Evolutionary conservation across 148 eudicot genomes (phyloP).

Genomic region (Simmondsia chinensis): DNA sequence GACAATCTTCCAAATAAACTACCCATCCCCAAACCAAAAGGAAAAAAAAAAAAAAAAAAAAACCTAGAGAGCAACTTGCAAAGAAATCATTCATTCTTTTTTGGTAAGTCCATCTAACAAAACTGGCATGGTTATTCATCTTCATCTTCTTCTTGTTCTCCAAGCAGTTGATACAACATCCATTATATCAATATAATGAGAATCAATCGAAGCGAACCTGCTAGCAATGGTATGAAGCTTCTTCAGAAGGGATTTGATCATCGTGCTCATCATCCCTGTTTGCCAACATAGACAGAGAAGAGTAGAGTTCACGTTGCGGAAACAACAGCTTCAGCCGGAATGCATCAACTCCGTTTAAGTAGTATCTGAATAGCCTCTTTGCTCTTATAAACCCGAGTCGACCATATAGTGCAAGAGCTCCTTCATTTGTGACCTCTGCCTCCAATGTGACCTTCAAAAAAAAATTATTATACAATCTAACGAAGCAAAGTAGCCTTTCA

Average conservation of each 20-base stretch:
- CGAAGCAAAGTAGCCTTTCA: not conserved
- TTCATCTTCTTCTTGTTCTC: too few relatives aligned
- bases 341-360: conserved; percentile 94
- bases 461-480: not conserved
- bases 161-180: too few relatives aligned
- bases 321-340: conserved; percentile 77
- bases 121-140: too few relatives aligned
- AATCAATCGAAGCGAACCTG: too few relatives aligned
- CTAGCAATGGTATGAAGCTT: conserved; percentile 12
- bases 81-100: too few relatives aligned
- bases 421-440: conserved; percentile 94
- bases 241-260: conserved; percentile 20
- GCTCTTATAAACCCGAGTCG: conserved; percentile 94
- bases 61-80: too few relatives aligned
- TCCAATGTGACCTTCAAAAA: conserved; percentile 76
- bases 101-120: too few relatives aligned
- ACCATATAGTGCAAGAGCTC: conserved; percentile 89
- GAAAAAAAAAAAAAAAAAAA: too few relatives aligned
- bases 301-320: conserved; percentile 43
- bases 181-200: too few relatives aligned
- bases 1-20: too few relatives aligned
- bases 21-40: too few relatives aligned
- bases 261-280: conserved; percentile 17
- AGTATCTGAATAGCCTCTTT: conserved; percentile 84
- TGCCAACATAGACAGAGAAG: conserved; percentile 23